Evolutionary conservation across 495 filamentous ascomycete genomes (phyloP).

Genomic region (Emericellopsis terricola): DNA sequence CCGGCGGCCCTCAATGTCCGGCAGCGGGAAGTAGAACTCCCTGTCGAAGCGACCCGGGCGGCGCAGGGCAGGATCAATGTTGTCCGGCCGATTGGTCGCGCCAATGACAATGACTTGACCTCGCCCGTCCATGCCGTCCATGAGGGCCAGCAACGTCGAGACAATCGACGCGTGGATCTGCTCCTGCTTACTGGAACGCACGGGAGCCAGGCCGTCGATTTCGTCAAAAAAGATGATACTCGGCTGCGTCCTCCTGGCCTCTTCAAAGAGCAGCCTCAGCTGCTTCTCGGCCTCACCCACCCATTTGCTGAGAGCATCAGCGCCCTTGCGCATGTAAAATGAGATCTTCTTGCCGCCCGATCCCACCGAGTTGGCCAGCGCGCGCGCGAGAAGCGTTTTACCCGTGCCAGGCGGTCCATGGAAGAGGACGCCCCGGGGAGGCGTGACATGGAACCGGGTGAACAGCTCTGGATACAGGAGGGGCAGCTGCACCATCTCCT

Average conservation of each 20-base stretch:
- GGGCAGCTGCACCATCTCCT: conserved; percentile 93
- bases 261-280: conserved; percentile 82
- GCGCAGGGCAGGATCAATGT: conserved; percentile 85
- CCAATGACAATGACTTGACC: conserved; percentile 97
- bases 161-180: conserved; percentile 98
- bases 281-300: conserved; percentile 96
- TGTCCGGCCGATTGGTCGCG: conserved; percentile 92
- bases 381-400: conserved; percentile 78
- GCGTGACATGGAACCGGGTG: conserved; percentile 73
- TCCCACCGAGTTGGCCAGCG: conserved; percentile 64
- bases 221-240: conserved; percentile 99
- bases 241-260: conserved; percentile 84
- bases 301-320: conserved; percentile 95
- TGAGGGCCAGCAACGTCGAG: conserved; percentile 81
- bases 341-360: conserved; percentile 77
- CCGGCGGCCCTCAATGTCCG: conserved; percentile 57
- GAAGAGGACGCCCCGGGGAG: conserved; percentile 86
- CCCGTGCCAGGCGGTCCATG: conserved; percentile 94
- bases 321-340: conserved; percentile 98
- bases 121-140: conserved; percentile 98
- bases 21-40: conserved; percentile 94
- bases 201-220: conserved; percentile 90
- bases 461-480: conserved; percentile 94
- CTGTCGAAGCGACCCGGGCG: conserved; percentile 90
- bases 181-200: conserved; percentile 91